Conservation (phyloP, 2,329 filamentous ascomycete genomes). For the Cladophialophora yegresii region DNA sequence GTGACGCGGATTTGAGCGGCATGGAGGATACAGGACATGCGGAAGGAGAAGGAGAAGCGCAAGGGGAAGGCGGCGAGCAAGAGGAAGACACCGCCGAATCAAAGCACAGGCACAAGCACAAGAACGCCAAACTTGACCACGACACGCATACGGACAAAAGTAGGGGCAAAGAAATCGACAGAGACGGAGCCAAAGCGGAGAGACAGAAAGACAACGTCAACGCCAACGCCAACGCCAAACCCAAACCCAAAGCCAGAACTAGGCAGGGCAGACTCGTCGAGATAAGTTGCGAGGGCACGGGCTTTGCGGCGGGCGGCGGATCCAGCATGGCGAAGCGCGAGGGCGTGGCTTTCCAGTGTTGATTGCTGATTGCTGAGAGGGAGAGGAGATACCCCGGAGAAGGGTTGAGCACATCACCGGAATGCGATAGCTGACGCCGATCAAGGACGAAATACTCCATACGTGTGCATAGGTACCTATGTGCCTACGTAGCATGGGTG, state of each 20-base stretch:
- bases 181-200: neutral
- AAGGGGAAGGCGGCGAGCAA: too few species aligned
- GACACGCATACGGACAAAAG: too few species aligned
- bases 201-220: conserved; percentile 23
- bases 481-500: too few species aligned
- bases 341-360: conserved; percentile 78
- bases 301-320: conserved; percentile 87
- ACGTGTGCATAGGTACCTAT: too few species aligned
- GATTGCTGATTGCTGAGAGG: neutral
- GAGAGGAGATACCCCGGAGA: too few species aligned
- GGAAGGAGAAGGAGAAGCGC: conserved; percentile 14
- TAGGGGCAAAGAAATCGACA: too few species aligned
- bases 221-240: conserved; percentile 27
- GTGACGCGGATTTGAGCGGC: conserved; percentile 71
- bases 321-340: conserved; percentile 76
- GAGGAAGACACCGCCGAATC: neutral
- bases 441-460: too few species aligned
- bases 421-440: too few species aligned
- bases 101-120: neutral
- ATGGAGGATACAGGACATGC: conserved; percentile 31
- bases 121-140: too few species aligned
- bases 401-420: too few species aligned
- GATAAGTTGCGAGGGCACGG: conserved; percentile 83
- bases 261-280: conserved; percentile 70
- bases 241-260: neutral